Base-by-base conservation (phyloP, 2,329 filamentous ascomycete species). In the Fusarium annulatum region DNA sequence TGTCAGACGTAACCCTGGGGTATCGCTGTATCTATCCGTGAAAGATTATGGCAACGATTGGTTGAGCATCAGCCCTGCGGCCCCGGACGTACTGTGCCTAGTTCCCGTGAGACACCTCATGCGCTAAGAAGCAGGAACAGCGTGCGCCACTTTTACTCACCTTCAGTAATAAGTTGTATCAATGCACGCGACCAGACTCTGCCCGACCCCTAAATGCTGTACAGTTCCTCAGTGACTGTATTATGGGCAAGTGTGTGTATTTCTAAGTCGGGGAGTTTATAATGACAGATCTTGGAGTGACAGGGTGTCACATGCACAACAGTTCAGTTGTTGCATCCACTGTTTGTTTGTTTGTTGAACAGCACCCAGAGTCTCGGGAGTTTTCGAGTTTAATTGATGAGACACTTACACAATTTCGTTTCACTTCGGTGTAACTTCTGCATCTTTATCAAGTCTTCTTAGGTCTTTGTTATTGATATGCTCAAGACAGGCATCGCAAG, bases 121-220 rank as follows among this genome's bases (percentile, higher is more conserved):
- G 56, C 71, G 64, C 71, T 73, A 73, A 60, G 45, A 71, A 71
- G 48, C 61, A 73, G 71, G 71, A 58, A 74, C 57, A 56, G 45
- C 11, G 55, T 41, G 39, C 38, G 48, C 43, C 65, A 70, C 56
- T 45, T 63, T 45, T 43, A 34, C 48, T 66, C 41, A 55, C 49
- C 26, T 8, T 28, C 51, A 55, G 19, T 41, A 55, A 21, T 41
- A 55, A 21, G 10, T 43, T 30, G 14, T 33, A 43, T 33, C 12
- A 33, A 43, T 28, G 39, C 45, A 49, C 42, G 38, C n/a, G 23
- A 26, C 28, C 30, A 30, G 33, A 34, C 23, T 28, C 18, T 43
- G 28, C 28, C 28, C 28, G 28, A 38, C 51, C 39, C 23, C 11
- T 36, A 21, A 39, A 39, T 38, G 23, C 51, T 19, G 33, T 21